Conservation (phyloP, 2,329 filamentous ascomycete species). For the Aspergillus quadrilineatus region DNA sequence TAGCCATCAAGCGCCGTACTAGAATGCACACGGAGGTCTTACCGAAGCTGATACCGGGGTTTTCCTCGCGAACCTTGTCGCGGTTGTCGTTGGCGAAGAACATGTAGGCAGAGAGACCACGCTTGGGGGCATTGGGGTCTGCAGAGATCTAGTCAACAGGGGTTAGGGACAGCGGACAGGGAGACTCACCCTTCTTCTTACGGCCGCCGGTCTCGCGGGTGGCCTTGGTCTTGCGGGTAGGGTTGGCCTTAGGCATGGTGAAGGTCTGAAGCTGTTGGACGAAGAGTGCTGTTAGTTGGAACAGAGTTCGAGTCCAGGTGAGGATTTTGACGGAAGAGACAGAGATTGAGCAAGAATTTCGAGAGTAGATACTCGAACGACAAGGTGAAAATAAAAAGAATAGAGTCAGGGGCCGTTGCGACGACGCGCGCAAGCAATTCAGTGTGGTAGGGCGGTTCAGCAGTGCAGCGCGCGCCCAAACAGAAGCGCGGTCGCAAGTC, state of each 20-base stretch:
- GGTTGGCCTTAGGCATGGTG: conserved; percentile 69
- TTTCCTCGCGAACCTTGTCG: conserved; percentile 96
- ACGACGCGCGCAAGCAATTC: conserved; percentile 11
- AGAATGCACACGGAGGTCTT: conserved; percentile 35
- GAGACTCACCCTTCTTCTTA: conserved; percentile 68
- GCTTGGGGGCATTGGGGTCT: conserved; percentile 99
- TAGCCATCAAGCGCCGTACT: conserved; percentile 10
- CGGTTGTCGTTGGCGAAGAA: conserved; percentile 99
- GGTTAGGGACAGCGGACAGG: not conserved
- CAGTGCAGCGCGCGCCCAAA: conserved; percentile 22
- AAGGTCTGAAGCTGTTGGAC: conserved; percentile 22
- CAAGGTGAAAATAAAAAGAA: conserved; percentile 16
- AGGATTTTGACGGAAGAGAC: not conserved
- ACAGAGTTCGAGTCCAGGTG: not conserved
- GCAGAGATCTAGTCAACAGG: conserved; percentile 18
- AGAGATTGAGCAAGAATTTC: conserved; percentile 5
- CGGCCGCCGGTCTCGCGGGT: conserved; percentile 58
- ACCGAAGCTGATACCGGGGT: conserved; percentile 96
- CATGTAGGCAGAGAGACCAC: conserved; percentile 99
- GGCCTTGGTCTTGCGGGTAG: conserved; percentile 61
- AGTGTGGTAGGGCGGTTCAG: conserved; percentile 12
- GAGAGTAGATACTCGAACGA: conserved; percentile 12
- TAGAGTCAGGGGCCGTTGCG: conserved; percentile 8
- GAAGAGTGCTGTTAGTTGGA: conserved; percentile 10
- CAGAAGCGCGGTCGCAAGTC: conserved; percentile 25